These are phyloP conservation scores for Russula virescens DNA, from an alignment of 768 basidiomycete species.

Conservation along the genomic window DNA sequence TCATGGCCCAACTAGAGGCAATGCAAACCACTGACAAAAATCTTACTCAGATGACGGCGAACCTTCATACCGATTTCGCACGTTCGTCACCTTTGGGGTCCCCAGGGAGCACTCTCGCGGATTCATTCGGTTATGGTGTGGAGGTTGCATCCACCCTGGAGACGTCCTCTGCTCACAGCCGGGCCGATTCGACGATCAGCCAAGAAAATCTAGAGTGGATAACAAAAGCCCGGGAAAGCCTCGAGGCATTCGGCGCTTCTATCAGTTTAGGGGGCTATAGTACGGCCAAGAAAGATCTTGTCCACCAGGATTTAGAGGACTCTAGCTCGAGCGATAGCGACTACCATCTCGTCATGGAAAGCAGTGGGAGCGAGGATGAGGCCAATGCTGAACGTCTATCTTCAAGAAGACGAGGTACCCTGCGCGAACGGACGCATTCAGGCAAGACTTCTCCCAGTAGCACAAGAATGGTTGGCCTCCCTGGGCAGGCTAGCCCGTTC, in stretches of 20 bases:
- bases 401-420: slow-evolving; percentile 35
- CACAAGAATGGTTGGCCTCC: slow-evolving; percentile 52
- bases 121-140: slow-evolving; percentile 1
- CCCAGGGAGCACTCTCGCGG: slow-evolving; percentile 20
- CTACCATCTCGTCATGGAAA: slow-evolving; percentile 31
- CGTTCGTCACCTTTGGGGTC: slow-evolving; percentile 21
- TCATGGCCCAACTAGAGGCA: slow-evolving; percentile 64
- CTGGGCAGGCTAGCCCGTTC: slow-evolving; percentile 58
- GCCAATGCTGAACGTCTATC: slow-evolving; percentile 35
- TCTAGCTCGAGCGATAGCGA: slow-evolving; percentile 37
- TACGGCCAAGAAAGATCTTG: slow-evolving; percentile 43
- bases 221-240: slow-evolving; percentile 60
- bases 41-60: slow-evolving; percentile 17
- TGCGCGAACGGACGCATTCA: slow-evolving; percentile 18
- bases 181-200: slow-evolving; percentile 28
- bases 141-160: slow-evolving; percentile 7
- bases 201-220: slow-evolving; percentile 73
- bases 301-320: slow-evolving; percentile 23
- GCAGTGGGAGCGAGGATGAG: slow-evolving; percentile 26
- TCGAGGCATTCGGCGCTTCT: slow-evolving; percentile 62
- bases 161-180: slow-evolving; percentile 12
- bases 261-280: slow-evolving; percentile 56
- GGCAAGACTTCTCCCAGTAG: slow-evolving; percentile 30
- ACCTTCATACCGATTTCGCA: slow-evolving; percentile 21
- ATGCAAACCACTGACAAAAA: slow-evolving; percentile 29